phyloP scores from a whole-genome alignment of 1,284 basidiomycete species.

The Cerioporus squamosus region DNA sequence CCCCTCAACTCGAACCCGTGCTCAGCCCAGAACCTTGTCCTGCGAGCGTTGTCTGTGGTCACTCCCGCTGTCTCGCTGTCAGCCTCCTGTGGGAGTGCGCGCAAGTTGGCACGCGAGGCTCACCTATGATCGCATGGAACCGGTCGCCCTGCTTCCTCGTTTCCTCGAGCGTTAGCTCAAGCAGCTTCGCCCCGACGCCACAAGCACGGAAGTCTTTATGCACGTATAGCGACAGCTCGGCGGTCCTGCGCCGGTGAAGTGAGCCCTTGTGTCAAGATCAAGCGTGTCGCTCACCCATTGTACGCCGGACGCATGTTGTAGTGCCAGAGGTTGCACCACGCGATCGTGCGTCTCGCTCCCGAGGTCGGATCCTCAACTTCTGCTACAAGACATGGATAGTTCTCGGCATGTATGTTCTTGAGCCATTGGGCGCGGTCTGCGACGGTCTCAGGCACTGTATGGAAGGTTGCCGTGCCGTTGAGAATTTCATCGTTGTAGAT shows the following conservation, averaged over 20 bases:
- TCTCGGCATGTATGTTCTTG: neutral
- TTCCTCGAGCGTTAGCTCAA: slow-evolving; percentile 10
- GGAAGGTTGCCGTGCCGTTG: slow-evolving; percentile 18
- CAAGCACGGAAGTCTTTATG: slow-evolving; percentile 17
- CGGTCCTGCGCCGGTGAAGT: slow-evolving; percentile 7
- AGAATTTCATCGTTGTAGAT: slow-evolving; percentile 23
- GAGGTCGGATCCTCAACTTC: slow-evolving; percentile 4
- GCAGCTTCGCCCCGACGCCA: slow-evolving; percentile 11
- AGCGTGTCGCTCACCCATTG: slow-evolving; percentile 4
- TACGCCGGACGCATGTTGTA: slow-evolving; percentile 17
- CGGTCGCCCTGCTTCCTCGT: slow-evolving; percentile 9
- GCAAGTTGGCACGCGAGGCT: neutral
- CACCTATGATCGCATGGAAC: slow-evolving; percentile 21
- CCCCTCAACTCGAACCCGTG: slow-evolving; percentile 18
- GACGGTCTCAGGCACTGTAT: slow-evolving; percentile 9
- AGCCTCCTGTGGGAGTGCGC: too few species aligned
- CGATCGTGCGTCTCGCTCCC: slow-evolving; percentile 8
- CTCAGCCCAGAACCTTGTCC: slow-evolving; percentile 17
- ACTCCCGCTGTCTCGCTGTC: slow-evolving; percentile 9
- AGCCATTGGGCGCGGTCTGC: slow-evolving; percentile 14
- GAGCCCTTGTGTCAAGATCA: neutral
- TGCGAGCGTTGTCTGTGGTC: slow-evolving; percentile 16
- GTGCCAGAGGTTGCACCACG: slow-evolving; percentile 18
- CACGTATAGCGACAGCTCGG: slow-evolving; percentile 21
- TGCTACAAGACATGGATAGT: slow-evolving; percentile 20